Evolutionary conservation across 1,284 basidiomycete species (phyloP), one percentile per base, ranked within the genome.

Genomic region (Ceratobasidium papillatum): DNA sequence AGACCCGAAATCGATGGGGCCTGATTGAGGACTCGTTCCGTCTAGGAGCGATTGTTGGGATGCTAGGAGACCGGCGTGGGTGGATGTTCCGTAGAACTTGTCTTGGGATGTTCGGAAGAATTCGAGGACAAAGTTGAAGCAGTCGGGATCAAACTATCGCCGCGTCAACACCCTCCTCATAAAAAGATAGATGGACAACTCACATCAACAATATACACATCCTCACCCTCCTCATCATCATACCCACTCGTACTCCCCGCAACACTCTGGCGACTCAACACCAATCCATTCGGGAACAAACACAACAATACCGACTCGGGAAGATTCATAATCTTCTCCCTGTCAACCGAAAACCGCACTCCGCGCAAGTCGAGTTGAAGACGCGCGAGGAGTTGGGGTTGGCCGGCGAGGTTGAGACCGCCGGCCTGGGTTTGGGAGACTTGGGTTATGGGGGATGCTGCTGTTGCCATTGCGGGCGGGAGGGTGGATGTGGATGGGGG

Each of bases 261-360:
- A 19, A 91, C 89, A 75, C 91, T 91, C 80, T 96, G 95, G 77
- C 95, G 88, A 80, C 92, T 94, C 74, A 99, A 88, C 62, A 99
- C 94, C 77, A 99, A 90, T 11, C 98, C 97, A 80, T 99, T 99
- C 14, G 97, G 97, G 81, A 99, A 99, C 74, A 99, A 87, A 82
- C 97, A 99, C 62, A 99, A 87, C 75, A 99, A 85, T 59, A 99
- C 95, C 32, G 94, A 96, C 87, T 99, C 97, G 8, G 97, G 97
- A 38, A 99, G 86, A 82, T 97, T 96, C 96, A 99, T 98, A 82
- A 99, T 93, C 38, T 94, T 96, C 84, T 99, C 97, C 79, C 98
- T 89, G 84, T 99, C 98, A 74, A 99, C 95, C 75, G 94, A 91
- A 85, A 99, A 98, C 78, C 95, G 91, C 78, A 86, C 88, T 75